These are phyloP conservation scores for Niveomyces coronatus DNA, from an alignment of 2,329 filamentous ascomycete genomes.

Conservation along the genomic window DNA sequence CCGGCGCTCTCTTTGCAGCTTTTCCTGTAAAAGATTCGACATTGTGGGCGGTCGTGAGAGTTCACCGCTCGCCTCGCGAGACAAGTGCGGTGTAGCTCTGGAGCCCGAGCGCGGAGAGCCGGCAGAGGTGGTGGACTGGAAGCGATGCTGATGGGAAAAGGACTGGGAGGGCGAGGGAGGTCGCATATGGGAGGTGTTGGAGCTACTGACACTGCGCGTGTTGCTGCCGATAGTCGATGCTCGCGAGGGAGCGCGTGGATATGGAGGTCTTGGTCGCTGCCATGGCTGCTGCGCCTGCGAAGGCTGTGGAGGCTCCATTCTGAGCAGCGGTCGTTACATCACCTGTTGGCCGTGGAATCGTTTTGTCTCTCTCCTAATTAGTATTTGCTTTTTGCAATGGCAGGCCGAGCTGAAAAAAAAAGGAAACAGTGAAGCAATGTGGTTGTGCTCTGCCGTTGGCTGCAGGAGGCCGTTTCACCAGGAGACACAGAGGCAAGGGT, in stretches of 20 bases:
- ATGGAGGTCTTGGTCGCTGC: conserved; percentile 20
- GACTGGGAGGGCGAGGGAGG: conserved; percentile 25
- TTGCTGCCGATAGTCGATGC: conserved; percentile 34
- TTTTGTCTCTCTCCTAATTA: too few relatives aligned
- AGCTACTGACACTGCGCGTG: conserved; percentile 33
- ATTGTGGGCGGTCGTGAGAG: conserved; percentile 28
- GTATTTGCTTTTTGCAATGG: too few relatives aligned
- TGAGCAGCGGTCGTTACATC: conserved; percentile 6
- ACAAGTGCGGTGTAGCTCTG: conserved; percentile 31
- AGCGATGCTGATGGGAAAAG: conserved; percentile 28
- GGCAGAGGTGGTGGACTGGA: conserved; percentile 29
- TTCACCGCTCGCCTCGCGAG: conserved; percentile 32
- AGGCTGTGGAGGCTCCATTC: conserved; percentile 22
- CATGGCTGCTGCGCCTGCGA: conserved; percentile 16
- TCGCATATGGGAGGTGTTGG: conserved; percentile 25
- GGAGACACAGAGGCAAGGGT: conserved; percentile 3
- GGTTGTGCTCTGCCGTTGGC: conserved; percentile 1
- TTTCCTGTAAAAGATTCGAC: conserved; percentile 45
- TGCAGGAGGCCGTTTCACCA: conserved; percentile 1
- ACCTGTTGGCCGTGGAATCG: too few relatives aligned
- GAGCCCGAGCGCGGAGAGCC: conserved; percentile 27
- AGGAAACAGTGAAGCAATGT: not conserved
- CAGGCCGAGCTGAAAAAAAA: too few relatives aligned
- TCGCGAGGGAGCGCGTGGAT: conserved; percentile 35
- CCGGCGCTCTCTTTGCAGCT: conserved; percentile 39